A percentile compares a stretch with the other conserved stretches of the same genome.
Evolutionary conservation across 2,329 filamentous ascomycete genomes (phyloP).

Genomic region (Colletotrichum liaoningense): DNA sequence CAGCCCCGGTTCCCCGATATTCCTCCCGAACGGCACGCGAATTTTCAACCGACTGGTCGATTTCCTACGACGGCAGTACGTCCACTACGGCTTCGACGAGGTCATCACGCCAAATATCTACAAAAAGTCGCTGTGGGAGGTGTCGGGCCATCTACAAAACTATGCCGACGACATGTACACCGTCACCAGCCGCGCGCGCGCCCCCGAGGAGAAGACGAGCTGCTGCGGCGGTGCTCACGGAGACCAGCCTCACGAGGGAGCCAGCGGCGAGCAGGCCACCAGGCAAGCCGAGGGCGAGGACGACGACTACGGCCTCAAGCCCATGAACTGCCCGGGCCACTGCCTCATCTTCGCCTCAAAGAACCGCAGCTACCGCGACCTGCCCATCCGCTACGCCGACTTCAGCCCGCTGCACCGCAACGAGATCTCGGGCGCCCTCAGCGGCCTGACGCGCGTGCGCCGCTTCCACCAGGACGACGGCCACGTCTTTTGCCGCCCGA

Average conservation of each 20-base stretch:
- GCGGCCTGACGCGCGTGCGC: conserved; percentile 84
- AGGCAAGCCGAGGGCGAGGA: conserved; percentile 61
- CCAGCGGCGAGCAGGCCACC: conserved; percentile 31
- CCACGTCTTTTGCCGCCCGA: conserved; percentile 87
- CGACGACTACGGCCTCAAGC: conserved; percentile 85
- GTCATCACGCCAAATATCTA: conserved; percentile 93
- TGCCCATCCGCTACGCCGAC: conserved; percentile 87
- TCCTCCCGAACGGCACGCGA: conserved; percentile 83
- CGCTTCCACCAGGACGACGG: conserved; percentile 93
- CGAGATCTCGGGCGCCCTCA: conserved; percentile 84
- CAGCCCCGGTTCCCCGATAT: conserved; percentile 87
- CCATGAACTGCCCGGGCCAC: conserved; percentile 94
- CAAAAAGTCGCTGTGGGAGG: conserved; percentile 88
- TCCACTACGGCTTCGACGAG: conserved; percentile 86
- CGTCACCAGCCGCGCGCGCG: conserved; percentile 67
- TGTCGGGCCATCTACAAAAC: conserved; percentile 88
- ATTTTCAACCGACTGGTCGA: conserved; percentile 87
- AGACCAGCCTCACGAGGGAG: conserved; percentile 26
- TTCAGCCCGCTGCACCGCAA: conserved; percentile 91
- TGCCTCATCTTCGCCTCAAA: conserved; percentile 84
- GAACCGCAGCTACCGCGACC: conserved; percentile 79
- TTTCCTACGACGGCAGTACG: conserved; percentile 86
- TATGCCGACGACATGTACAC: conserved; percentile 95
- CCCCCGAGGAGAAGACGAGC: conserved; percentile 21
- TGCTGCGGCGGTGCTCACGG: conserved; percentile 47